phyloP scores from a whole-genome alignment of 108 stramenopile genomes.

The Fragilaria radians region DNA sequence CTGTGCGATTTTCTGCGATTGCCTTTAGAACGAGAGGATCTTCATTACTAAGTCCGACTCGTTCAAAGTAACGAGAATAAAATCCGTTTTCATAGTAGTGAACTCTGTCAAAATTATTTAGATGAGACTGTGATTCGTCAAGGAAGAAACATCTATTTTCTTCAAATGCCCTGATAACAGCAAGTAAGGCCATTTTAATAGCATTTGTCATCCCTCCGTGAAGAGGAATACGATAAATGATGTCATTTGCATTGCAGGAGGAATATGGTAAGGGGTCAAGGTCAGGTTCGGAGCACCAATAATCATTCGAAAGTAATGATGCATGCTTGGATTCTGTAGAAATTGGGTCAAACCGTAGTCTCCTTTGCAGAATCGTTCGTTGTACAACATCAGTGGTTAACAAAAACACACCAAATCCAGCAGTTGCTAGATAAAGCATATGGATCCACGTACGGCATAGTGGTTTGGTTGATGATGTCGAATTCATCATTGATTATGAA shows the following conservation, averaged over 20 bases:
- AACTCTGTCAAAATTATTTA: not conserved
- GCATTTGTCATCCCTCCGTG: not conserved
- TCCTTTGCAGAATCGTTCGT: too few relatives aligned
- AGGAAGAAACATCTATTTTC: not conserved
- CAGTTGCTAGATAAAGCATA: too few relatives aligned
- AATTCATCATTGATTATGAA: too few relatives aligned
- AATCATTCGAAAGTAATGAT: too few relatives aligned
- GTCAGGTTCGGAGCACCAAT: not conserved
- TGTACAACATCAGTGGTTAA: too few relatives aligned
- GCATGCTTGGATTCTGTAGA: too few relatives aligned
- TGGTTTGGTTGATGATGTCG: too few relatives aligned
- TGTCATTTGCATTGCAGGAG: not conserved
- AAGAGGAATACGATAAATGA: not conserved
- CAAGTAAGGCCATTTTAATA: not conserved
- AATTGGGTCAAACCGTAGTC: too few relatives aligned
- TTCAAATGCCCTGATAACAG: not conserved
- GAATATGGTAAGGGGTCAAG: not conserved
- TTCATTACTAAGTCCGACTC: not conserved
- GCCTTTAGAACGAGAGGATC: not conserved
- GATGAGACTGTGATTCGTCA: not conserved
- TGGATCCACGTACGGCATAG: too few relatives aligned
- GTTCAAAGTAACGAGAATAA: not conserved
- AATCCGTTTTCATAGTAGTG: not conserved
- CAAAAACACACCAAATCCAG: too few relatives aligned
- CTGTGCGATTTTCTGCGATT: not conserved